phyloP scores from a whole-genome alignment of 2,329 filamentous ascomycete genomes.

The Colletotrichum sp. region DNA sequence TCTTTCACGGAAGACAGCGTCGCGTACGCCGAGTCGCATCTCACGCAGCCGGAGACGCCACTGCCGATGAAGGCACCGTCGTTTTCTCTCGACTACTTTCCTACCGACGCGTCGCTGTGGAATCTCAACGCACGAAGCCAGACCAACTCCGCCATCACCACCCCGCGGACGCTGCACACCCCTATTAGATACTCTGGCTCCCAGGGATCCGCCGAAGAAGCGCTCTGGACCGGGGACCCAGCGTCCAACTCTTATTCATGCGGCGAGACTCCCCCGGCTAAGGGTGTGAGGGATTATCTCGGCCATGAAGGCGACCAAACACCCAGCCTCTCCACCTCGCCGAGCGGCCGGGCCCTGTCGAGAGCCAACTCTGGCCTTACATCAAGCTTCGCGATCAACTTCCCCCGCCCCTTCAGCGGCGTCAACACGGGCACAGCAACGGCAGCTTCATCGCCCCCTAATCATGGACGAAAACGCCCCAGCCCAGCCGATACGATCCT shows the following conservation, averaged over 20 bases:
- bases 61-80: slow-evolving; percentile 69
- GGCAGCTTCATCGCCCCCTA: slow-evolving; percentile 49
- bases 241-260: slow-evolving; percentile 65
- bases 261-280: slow-evolving; percentile 65
- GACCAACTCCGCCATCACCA: slow-evolving; percentile 60
- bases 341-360: slow-evolving; percentile 58
- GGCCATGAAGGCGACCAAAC: slow-evolving; percentile 49
- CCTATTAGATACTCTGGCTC: slow-evolving; percentile 61
- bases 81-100: slow-evolving; percentile 72
- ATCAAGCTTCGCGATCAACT: slow-evolving; percentile 60
- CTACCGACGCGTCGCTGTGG: slow-evolving; percentile 62
- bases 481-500: slow-evolving; percentile 68
- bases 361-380: slow-evolving; percentile 61
- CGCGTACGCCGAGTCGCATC: slow-evolving; percentile 61
- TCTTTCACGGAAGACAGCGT: slow-evolving; percentile 59
- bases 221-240: slow-evolving; percentile 57
- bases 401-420: slow-evolving; percentile 52
- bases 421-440: slow-evolving; percentile 31
- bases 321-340: slow-evolving; percentile 64
- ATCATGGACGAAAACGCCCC: slow-evolving; percentile 54
- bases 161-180: slow-evolving; percentile 62
- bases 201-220: slow-evolving; percentile 58
- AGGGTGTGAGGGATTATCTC: slow-evolving; percentile 48
- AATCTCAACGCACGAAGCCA: slow-evolving; percentile 56
- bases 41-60: slow-evolving; percentile 65